Base-by-base conservation (phyloP, 129 eudicot species). In the Pulicaria dysenterica region DNA sequence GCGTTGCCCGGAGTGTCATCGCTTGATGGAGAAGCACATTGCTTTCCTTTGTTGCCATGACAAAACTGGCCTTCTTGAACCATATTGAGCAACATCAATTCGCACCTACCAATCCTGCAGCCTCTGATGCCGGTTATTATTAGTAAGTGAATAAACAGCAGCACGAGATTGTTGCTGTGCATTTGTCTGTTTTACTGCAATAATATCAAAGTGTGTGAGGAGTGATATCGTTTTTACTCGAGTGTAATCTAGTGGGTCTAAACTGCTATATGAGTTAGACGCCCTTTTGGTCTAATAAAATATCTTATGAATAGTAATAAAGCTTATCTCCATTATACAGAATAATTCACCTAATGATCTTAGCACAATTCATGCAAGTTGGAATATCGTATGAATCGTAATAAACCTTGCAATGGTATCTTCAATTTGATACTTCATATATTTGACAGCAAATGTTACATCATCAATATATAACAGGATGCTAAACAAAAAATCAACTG, bases 31-130 rank as follows among this genome's bases (percentile, higher is more conserved):
- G 64, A 87, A 87, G 63, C 79, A 64, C 68, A 78, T 72, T 60
- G 84, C 89, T 69, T 92, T 83, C 82, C 81, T 77, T 38, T 89
- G 98, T 84, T 92, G 98, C 89, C 88, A 84, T 65, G 87, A 87
- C 15, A 80, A 83, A 63, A 70, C 68, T 31, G 77, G 70, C 59
- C 68, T 57, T 34, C 62, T 75, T 54, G 72, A 71, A 59, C 89
- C 86, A 36, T 64, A 84, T 34, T 77, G 70, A 81, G 54, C 15
- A 24, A 53, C 39, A 36, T 72, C 31, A 10, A 38, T 36, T 7
- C 69, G 4, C 12, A 66, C n/a, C n/a, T 34, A 13, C 48, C 13
- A 50, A 57, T 44, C 49, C 15, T 11, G 67, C 34, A 42, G 16
- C 56, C 69, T 62, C 56, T 71, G 67, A 62, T 61, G 73, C 49